These are phyloP conservation scores for Myriosclerotinia scirpicola DNA, from an alignment of 2,329 filamentous ascomycete species.

Conservation along the genomic window DNA sequence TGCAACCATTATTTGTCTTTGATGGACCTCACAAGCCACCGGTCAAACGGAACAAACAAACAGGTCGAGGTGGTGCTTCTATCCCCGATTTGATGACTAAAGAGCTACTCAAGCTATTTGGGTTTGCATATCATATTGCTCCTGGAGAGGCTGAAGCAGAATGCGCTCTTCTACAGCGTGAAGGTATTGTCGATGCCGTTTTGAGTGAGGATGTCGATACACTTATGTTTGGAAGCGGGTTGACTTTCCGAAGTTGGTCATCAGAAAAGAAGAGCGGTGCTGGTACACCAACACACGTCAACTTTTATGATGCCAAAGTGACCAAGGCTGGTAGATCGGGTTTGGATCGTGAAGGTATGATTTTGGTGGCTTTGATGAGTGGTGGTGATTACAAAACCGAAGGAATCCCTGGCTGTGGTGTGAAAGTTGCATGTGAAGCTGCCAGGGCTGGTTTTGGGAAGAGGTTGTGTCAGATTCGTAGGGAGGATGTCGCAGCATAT, in stretches of 20 bases:
- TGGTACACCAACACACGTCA: conserved; percentile 80
- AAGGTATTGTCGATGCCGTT: conserved; percentile 86
- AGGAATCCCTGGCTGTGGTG: conserved; percentile 82
- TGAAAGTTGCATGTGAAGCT: conserved; percentile 86
- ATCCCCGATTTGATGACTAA: conserved; percentile 77
- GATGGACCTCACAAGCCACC: conserved; percentile 82
- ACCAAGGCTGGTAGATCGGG: conserved; percentile 53
- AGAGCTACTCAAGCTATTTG: conserved; percentile 79
- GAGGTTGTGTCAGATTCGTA: conserved; percentile 66
- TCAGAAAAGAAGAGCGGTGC: conserved; percentile 64
- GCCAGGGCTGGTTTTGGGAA: conserved; percentile 83
- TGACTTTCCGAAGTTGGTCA: conserved; percentile 80
- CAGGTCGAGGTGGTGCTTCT: conserved; percentile 61
- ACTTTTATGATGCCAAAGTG: conserved; percentile 68
- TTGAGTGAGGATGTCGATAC: conserved; percentile 96
- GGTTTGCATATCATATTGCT: conserved; percentile 79
- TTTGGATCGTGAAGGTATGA: conserved; percentile 84
- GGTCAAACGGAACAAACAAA: conserved; percentile 84
- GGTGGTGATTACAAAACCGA: conserved; percentile 92
- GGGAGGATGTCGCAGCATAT: conserved; percentile 59
- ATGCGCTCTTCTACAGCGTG: conserved; percentile 80
- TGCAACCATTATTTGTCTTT: conserved; percentile 87
- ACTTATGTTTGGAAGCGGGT: conserved; percentile 89
- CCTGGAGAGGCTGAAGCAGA: conserved; percentile 96
- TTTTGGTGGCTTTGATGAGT: conserved; percentile 90